A percentile compares a stretch with the other conserved stretches of the same genome.
Evolutionary conservation across 2,329 filamentous ascomycete genomes (phyloP).

Genomic region (Arthrinium puccinioides): DNA sequence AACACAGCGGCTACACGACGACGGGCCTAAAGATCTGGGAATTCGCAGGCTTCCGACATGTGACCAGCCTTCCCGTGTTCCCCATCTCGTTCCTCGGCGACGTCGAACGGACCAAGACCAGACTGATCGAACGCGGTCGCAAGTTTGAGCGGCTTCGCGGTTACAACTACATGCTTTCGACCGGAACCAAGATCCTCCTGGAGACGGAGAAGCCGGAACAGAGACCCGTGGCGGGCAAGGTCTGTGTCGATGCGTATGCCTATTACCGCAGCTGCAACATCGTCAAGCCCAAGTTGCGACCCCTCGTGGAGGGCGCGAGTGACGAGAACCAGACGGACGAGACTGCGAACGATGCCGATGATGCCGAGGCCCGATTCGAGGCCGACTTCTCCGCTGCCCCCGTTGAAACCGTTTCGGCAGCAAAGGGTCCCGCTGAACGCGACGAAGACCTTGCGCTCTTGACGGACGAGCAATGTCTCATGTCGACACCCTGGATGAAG

Average conservation of each 20-base stretch:
- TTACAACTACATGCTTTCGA: constrained; percentile 21
- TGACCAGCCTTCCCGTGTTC: constrained; percentile 19
- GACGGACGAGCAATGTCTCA: constrained; percentile 25
- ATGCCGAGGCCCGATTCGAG: constrained; percentile 5
- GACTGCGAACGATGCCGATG: constrained; percentile 5
- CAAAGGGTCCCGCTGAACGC: constrained; percentile 7
- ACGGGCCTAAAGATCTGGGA: constrained; percentile 15
- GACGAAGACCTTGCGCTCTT: constrained; percentile 18
- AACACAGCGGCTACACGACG: constrained; percentile 18
- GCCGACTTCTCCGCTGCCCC: constrained; percentile 3
- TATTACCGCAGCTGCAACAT: constrained; percentile 24
- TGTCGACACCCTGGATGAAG: constrained; percentile 28
- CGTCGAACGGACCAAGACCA: constrained; percentile 13
- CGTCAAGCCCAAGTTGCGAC: constrained; percentile 19
- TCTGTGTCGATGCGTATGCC: constrained; percentile 27
- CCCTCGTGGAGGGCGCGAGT: constrained; percentile 6
- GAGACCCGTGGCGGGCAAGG: constrained; percentile 20
- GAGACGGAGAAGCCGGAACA: constrained; percentile 16
- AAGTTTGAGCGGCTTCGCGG: constrained; percentile 25
- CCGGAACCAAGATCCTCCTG: constrained; percentile 21
- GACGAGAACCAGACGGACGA: constrained; percentile 1
- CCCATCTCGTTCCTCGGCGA: constrained; percentile 20
- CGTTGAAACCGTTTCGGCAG: constrained; percentile 2
- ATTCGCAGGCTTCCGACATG: constrained; percentile 18
- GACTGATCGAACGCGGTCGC: constrained; percentile 21